Evolutionary conservation across 345 rosid genomes (phyloP).

Genomic region (Populus euphratica): DNA sequence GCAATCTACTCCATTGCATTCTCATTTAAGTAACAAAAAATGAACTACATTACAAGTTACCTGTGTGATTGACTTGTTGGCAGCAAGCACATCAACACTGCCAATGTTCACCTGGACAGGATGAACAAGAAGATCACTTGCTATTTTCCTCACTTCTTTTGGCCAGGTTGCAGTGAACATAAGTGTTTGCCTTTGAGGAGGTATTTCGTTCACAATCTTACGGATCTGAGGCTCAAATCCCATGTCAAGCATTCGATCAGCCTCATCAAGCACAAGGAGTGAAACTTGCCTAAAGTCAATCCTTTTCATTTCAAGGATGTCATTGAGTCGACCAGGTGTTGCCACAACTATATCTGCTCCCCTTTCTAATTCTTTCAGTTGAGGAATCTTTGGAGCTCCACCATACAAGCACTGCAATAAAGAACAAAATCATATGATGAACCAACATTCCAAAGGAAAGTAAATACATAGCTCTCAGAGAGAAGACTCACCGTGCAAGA

Average conservation of each 20-base stretch:
- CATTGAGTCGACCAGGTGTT: conserved; percentile 97
- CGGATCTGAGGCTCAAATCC: conserved; percentile 98
- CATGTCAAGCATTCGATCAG: conserved; percentile 99
- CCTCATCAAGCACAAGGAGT: conserved; percentile 93
- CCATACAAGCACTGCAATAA: conserved; percentile 87
- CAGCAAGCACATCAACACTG: conserved; percentile 89
- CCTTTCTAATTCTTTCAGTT: conserved; percentile 70
- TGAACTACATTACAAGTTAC: conserved; percentile 24
- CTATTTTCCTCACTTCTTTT: conserved; percentile 92
- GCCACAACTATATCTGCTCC: conserved; percentile 99
- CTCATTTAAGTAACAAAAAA: conserved; percentile 8
- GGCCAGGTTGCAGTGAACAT: conserved; percentile 99
- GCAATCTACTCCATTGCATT: background rate
- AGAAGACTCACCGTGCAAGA: conserved; percentile 74
- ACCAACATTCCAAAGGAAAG: conserved; percentile 11
- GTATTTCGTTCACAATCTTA: conserved; percentile 90
- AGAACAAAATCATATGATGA: conserved; percentile 10
- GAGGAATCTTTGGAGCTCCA: conserved; percentile 93
- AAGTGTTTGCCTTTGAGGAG: conserved; percentile 83
- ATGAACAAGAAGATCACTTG: conserved; percentile 77
- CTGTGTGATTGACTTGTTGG: conserved; percentile 96
- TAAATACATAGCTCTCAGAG: background rate
- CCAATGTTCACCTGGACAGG: conserved; percentile 98
- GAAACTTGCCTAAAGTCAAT: conserved; percentile 82
- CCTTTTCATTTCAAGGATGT: conserved; percentile 81